A percentile compares a stretch with the other conserved stretches of the same genome.
Evolutionary conservation across 129 eudicot genomes (phyloP).

Genomic region (Escallonia rubra): DNA sequence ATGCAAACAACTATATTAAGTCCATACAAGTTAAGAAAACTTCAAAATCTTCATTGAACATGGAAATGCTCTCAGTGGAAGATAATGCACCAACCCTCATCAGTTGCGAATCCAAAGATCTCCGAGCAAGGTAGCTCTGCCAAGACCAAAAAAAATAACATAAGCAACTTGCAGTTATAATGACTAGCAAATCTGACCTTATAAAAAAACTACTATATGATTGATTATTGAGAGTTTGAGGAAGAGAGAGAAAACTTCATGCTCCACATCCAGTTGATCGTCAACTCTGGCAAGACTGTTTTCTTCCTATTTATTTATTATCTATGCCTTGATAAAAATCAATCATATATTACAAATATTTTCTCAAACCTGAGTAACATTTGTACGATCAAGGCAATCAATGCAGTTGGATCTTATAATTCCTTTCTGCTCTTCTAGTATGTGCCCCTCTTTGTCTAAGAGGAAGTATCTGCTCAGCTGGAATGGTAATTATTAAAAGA

Average conservation of each 20-base stretch:
- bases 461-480: conserved; percentile 94
- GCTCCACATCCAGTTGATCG: not conserved
- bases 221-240: not conserved
- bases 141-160: not conserved
- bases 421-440: conserved; percentile 79
- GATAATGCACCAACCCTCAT: conserved; percentile 60
- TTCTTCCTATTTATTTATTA: not conserved
- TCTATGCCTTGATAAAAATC: not conserved
- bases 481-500: conserved; percentile 44
- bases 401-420: conserved; percentile 88
- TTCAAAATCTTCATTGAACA: conserved; percentile 73
- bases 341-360: not conserved
- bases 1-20: conserved; percentile 6
- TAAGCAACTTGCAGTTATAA: conserved; percentile 4
- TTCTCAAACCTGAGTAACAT: conserved; percentile 86
- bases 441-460: conserved; percentile 55
- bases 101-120: conserved; percentile 60
- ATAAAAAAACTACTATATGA: conserved; percentile 6
- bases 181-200: conserved; percentile 2
- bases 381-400: conserved; percentile 97
- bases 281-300: not conserved
- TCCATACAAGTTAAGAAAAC: conserved; percentile 59
- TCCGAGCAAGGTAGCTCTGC: conserved; percentile 85
- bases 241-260: conserved; percentile 6
- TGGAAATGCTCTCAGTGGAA: conserved; percentile 42